Evolutionary conservation across 2,329 filamentous ascomycete species (phyloP), one percentile per base, ranked within the genome.

Genomic region (Fusarium solani-melongenae): DNA sequence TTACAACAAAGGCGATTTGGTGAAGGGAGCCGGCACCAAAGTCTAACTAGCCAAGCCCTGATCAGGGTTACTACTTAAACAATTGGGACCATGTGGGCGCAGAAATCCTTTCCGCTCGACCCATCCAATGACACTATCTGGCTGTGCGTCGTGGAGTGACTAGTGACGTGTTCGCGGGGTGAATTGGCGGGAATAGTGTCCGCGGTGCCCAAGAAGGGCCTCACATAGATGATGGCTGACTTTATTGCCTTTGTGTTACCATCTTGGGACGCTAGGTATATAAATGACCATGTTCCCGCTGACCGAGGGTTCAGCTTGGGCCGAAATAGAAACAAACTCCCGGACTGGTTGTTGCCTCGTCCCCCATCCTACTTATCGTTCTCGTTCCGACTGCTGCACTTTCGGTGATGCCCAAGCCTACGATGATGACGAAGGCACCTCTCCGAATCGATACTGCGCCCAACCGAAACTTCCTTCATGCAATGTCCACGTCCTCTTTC

Each of bases 1-100:
- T 83, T 88, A 85, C 69, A 84, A 88, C 67, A 84, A 85, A 33
- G 89, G 89, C 0, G 83, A 82, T 4, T 66, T 88, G 6, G 88
- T 88, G 66, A 82, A 86, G 66, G 89, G 89, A 0, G 80, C 80
- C 3, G 86, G 85, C 6, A 64, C 62, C 46, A 61, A 62, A 39
- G 66, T 70, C 56, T 34, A 56, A 12, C 41, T 17, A 66, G 39
- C 56, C 67, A 75, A 61, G 56, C 15, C 41, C 20, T 39, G 15
- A 15, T n/a, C 14, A 38, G 33, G 34, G 34, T 36, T n/a, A 5
- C 22, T n/a, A 57, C 20, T 53, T 53, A 14, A 34, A 8, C 22
- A 29, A 62, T 49, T 62, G 53, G 55, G 29, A 46, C 8, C 7
- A 49, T 56, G 11, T 9, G 36, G 41, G 22, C 9, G 27, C 41